Percentiles rank a stretch among this genome's conserved stretches.
These are phyloP conservation scores for Hippophae gyantsensis DNA, from an alignment of 306 rosid genomes.

Conservation along the genomic window DNA sequence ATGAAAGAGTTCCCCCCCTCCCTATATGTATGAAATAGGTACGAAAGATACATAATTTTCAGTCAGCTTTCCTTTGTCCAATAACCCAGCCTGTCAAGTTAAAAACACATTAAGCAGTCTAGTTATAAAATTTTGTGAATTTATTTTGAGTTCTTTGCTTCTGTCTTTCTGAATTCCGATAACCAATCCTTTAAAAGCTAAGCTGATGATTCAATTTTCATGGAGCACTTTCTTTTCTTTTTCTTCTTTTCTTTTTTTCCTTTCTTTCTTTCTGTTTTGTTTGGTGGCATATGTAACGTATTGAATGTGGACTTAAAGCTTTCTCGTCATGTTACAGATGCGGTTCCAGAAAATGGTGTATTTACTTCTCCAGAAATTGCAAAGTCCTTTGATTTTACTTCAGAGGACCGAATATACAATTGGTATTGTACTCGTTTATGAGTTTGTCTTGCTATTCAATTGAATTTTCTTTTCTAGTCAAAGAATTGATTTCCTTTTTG, in stretches of 20 bases:
- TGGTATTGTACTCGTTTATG: slow-evolving; percentile 35
- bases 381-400: slow-evolving; percentile 66
- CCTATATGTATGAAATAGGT: too few relatives aligned
- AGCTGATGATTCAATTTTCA: too few relatives aligned
- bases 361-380: slow-evolving; percentile 69
- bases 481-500: neutral
- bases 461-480: neutral
- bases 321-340: slow-evolving; percentile 42
- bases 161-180: too few relatives aligned
- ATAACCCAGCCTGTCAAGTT: too few relatives aligned
- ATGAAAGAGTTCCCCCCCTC: too few relatives aligned
- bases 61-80: too few relatives aligned
- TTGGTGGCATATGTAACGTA: neutral
- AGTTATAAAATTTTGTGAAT: too few relatives aligned
- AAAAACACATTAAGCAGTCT: too few relatives aligned
- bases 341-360: slow-evolving; percentile 57
- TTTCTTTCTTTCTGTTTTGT: neutral
- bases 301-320: neutral
- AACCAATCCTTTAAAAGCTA: too few relatives aligned
- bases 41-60: too few relatives aligned
- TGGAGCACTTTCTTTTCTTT: neutral
- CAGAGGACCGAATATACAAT: slow-evolving; percentile 78
- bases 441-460: neutral
- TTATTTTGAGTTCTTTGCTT: too few relatives aligned
- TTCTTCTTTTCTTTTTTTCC: too few relatives aligned